Evolutionary conservation across 2,329 filamentous ascomycete genomes (phyloP).

Genomic region (Penicillium sp.): DNA sequence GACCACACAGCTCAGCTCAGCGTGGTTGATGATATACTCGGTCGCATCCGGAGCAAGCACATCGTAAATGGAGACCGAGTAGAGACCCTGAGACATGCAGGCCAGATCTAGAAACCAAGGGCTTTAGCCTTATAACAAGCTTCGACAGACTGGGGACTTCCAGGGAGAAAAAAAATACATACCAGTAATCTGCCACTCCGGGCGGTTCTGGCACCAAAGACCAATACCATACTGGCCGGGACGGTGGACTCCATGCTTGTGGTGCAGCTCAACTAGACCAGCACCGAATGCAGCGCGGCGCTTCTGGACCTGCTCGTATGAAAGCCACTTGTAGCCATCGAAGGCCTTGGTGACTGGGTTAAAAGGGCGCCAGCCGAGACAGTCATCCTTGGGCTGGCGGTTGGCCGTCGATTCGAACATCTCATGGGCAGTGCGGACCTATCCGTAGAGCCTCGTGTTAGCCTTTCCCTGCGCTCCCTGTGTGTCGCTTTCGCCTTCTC

Average conservation of each 20-base stretch:
- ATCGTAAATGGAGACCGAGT: constrained; percentile 92
- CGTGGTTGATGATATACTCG: constrained; percentile 95
- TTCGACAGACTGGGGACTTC: not conserved
- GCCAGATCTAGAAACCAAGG: constrained; percentile 69
- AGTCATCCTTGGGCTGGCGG: constrained; percentile 67
- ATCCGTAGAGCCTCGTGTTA: not conserved
- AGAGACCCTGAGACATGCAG: constrained; percentile 83
- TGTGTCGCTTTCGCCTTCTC: not conserved
- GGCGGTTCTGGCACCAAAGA: constrained; percentile 83
- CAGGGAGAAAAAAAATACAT: constrained; percentile 27
- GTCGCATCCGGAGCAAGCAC: constrained; percentile 88
- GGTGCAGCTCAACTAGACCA: constrained; percentile 81
- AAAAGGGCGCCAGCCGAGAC: constrained; percentile 80
- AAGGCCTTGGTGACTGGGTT: constrained; percentile 73
- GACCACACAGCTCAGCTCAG: constrained; percentile 73
- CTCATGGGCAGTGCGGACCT: constrained; percentile 73
- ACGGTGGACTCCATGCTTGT: constrained; percentile 67
- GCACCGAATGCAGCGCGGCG: constrained; percentile 83
- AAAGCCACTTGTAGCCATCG: constrained; percentile 79
- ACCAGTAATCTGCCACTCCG: constrained; percentile 86
- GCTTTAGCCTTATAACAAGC: constrained; percentile 5
- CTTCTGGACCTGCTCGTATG: constrained; percentile 76
- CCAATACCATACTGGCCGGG: constrained; percentile 72
- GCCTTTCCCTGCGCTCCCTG: not conserved
- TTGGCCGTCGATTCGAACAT: constrained; percentile 72